Evolutionary conservation across 78 protist genomes (phyloP).

Genomic region (Cavenderia fasciculata): DNA sequence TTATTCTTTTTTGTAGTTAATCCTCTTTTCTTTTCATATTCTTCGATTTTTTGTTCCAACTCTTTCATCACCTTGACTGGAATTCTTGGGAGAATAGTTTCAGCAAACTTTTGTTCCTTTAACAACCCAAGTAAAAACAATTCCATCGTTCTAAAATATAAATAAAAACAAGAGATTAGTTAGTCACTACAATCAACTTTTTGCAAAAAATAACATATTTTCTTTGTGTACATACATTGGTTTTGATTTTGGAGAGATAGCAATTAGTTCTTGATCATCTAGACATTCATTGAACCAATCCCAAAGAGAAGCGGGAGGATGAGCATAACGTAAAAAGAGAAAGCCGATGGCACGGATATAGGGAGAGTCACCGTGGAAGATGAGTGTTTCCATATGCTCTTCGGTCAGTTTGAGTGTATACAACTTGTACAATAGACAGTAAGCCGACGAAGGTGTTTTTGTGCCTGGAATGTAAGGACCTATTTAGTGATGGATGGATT

Average conservation of each 20-base stretch:
- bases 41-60: neutral
- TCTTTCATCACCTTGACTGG: constrained; percentile 58
- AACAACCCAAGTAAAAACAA: constrained; percentile 3
- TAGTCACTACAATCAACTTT: too few species aligned
- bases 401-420: constrained; percentile 78
- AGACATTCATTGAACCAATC: constrained; percentile 56
- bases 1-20: neutral
- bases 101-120: constrained; percentile 42
- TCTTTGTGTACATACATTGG: neutral
- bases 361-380: constrained; percentile 80
- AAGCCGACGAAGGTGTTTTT: constrained; percentile 83
- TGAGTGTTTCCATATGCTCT: constrained; percentile 59
- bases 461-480: constrained; percentile 86
- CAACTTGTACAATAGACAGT: constrained; percentile 84
- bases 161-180: neutral
- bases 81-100: constrained; percentile 55
- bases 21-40: constrained; percentile 15
- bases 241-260: neutral
- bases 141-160: constrained; percentile 30
- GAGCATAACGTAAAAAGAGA: constrained; percentile 73
- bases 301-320: constrained; percentile 80
- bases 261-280: constrained; percentile 35
- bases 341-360: constrained; percentile 82
- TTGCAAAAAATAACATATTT: neutral
- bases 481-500: neutral